Evolutionary conservation across 805 yeast species (phyloP), one percentile per base, ranked within the genome.

Genomic region (Barnettozyma sucrosica): DNA sequence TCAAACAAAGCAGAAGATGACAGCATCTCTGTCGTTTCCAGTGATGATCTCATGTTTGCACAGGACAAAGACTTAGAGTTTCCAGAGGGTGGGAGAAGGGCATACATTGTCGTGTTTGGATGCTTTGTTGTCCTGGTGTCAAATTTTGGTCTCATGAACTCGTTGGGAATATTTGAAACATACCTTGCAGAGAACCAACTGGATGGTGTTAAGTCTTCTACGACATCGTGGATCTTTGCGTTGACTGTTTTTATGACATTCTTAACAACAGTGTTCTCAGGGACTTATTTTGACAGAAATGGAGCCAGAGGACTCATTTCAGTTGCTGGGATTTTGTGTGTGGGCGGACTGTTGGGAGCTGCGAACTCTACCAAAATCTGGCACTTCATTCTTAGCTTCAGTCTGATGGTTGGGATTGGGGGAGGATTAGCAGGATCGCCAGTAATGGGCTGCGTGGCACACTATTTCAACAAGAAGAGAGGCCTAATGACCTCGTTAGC

Each of bases 181-280:
- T 79, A 81, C 53, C 68, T 83, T 9, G 70, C 79, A 7, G 66
- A 64, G 10, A 75, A 82, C 60, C 87, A 82, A 60, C 62, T 83
- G 51, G 65, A 66, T 1, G 55, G 70, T 37, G 64, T 67, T 5
- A 60, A 71, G 5, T 67, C 77, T 2, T 70, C 83, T 2, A 63
- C 76, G 2, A 69, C 79, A 5, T 75, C 85, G 5, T 80, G 87
- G 86, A 74, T 83, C 25, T 83, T 82, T 54, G 80, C 88, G 1
- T 61, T 82, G 23, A 76, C 71, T 58, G 62, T 75, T 48, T 72
- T 76, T 28, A 59, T 80, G 28, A 66, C 76, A 11, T 79, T 75
- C 55, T 60, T 71, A 13, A 66, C 74, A 1, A 75, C 80, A 7
- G 67, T 79, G 28, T 62, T 79, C 25, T 70, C 76, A 9, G 89